Conservation (phyloP, 140 eudicot genomes). For the Stevia rebaudiana region DNA sequence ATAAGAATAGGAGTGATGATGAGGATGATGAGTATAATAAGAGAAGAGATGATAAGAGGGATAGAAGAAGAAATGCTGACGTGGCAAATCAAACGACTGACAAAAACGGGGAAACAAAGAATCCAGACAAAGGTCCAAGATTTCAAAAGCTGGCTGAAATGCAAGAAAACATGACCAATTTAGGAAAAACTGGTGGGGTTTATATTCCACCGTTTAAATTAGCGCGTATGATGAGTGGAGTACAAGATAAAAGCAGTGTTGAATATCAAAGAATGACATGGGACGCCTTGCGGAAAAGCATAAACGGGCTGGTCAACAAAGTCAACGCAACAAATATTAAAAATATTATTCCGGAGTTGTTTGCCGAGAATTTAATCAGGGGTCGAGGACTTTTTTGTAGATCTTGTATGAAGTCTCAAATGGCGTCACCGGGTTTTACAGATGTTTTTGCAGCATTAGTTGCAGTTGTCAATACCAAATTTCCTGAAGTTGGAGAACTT, state of each 20-base stretch:
- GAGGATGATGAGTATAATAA: conserved; percentile 22
- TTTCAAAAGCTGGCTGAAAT: conserved; percentile 29
- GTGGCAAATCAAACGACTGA: too few relatives aligned
- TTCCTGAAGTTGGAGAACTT: conserved; percentile 89
- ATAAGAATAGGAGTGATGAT: conserved; percentile 20
- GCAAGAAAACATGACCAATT: conserved; percentile 35
- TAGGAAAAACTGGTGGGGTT: conserved; percentile 84
- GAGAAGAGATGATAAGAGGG: conserved; percentile 18
- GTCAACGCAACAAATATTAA: conserved; percentile 76
- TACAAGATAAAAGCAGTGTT: conserved; percentile 68
- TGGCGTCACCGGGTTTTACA: conserved; percentile 96
- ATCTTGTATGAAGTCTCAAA: conserved; percentile 90
- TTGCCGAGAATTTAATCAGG: conserved; percentile 79
- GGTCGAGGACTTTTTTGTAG: conserved; percentile 87
- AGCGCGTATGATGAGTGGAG: conserved; percentile 69
- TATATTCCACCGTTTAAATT: conserved; percentile 86
- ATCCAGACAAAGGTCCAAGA: conserved; percentile 18
- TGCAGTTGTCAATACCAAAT: conserved; percentile 87
- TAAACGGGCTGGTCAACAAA: conserved; percentile 85
- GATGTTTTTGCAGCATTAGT: conserved; percentile 92
- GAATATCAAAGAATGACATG: conserved; percentile 92
- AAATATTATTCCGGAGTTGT: conserved; percentile 76
- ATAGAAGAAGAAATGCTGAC: conserved; percentile 15
- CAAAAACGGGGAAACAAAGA: too few relatives aligned
- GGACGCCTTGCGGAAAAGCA: conserved; percentile 89